Evolutionary conservation across 2,329 filamentous ascomycete genomes (phyloP), one percentile per base, ranked within the genome.

Genomic region (Phaeosphaeria sp.): DNA sequence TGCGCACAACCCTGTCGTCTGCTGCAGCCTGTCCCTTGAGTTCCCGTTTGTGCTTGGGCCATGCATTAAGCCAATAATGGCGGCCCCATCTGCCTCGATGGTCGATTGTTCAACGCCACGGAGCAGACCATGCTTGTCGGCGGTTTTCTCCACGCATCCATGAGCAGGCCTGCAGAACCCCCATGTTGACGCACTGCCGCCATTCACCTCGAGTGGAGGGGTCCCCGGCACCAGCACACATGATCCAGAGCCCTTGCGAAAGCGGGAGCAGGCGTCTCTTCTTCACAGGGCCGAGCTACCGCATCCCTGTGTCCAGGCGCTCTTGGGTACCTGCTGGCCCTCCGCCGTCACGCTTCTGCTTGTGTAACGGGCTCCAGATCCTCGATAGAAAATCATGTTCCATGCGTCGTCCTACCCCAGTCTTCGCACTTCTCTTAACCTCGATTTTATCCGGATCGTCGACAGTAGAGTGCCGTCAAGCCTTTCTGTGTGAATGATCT

Each of bases 381-480:
- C 71, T 72, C 71, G 69, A 70, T 71, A 68, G 68, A 72, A 53
- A 74, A 75, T 73, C 69, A 74, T 73, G 68, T 73, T 74, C 74
- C 72, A 76, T 71, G 66, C 68, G 65, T 74, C 64, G 64, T 72
- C 69, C 66, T 64, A 73, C 71, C 74, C 74, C 67, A 69, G 69
- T 66, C 69, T 67, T 71, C 71, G 66, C 61, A 57, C 66, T 67
- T 68, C 66, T 68, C 71, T 75, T 73, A 73, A 71, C 71, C 70
- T 74, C 72, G 68, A 76, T 78, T 64, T 77, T 77, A 77, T 71
- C 75, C 75, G 74, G 75, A 74, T 74, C 74, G 64, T 68, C 74
- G 60, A 67, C 65, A 68, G 67, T 71, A 74, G 67, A 74, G 74
- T 75, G 68, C 74, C 69, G 68, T 75, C 71, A 75, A 75, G 72